A percentile compares a stretch with the other conserved stretches of the same genome.
Evolutionary conservation across 768 basidiomycete genomes (phyloP).

Genomic region (Clavulina sp.): DNA sequence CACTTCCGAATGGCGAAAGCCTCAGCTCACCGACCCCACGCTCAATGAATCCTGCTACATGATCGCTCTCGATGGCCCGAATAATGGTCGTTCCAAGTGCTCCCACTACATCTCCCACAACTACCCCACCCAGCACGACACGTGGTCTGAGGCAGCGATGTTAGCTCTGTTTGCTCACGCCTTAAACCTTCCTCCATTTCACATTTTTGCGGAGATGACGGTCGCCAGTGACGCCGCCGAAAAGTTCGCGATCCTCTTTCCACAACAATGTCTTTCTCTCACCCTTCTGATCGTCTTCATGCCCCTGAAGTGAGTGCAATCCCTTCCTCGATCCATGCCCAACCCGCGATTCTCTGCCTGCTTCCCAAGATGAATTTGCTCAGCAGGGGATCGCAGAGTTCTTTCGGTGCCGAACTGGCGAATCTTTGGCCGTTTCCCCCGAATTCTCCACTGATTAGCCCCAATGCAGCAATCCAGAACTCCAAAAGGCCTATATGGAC

Average conservation of each 20-base stretch:
- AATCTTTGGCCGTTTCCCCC: no score
- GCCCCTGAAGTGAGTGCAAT: slow-evolving; percentile 9
- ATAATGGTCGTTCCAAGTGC: background rate
- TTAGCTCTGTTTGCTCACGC: slow-evolving; percentile 41
- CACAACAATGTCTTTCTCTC: slow-evolving; percentile 8
- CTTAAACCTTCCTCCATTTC: slow-evolving; percentile 46
- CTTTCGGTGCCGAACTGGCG: no score
- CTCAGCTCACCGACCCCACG: background rate
- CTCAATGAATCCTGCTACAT: background rate
- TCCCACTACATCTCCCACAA: no score
- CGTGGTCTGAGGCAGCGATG: slow-evolving; percentile 67
- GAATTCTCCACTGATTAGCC: no score
- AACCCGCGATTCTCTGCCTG: no score
- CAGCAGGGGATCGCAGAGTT: no score
- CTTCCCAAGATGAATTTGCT: no score
- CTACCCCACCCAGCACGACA: no score
- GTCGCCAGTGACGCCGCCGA: slow-evolving; percentile 39
- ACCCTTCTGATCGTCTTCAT: slow-evolving; percentile 9
- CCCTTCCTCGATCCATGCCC: no score
- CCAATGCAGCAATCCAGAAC: no score
- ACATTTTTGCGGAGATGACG: slow-evolving; percentile 53
- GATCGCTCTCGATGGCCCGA: background rate
- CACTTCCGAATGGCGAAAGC: background rate
- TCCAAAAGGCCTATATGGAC: no score
- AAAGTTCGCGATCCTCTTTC: slow-evolving; percentile 26